Evolutionary conservation across 2,329 filamentous ascomycete genomes (phyloP), one percentile per base, ranked within the genome.

Genomic region (Claviceps sp.): DNA sequence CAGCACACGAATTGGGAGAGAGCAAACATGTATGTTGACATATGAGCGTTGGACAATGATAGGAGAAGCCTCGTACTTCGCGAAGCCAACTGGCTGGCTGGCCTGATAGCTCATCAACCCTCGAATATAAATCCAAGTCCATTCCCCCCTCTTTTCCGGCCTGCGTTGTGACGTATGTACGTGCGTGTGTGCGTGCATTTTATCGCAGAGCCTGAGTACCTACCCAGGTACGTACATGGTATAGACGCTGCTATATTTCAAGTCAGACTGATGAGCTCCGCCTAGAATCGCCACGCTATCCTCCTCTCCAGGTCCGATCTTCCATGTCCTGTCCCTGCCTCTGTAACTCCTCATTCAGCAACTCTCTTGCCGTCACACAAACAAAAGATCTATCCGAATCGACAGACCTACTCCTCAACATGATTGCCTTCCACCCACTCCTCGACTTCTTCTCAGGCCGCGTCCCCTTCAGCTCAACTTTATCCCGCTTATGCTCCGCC

Each of bases 341-440:
- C 43, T 11, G 22, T 16, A 14, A 17, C 40, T 22, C 40, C 26
- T 22, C 34, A 34, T 49, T 56, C 14, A 55, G 55, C 4, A 56
- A 47, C 34, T 52, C 48, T n/a, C 51, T 42, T 40, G 58, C 56
- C 20, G 50, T 45, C 23, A 38, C 29, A 34, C 58, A 58, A 23
- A 58, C 55, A 37, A 57, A 58, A 6, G 58, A 60, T 16, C 47
- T 45, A n/a, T 57, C 53, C 7, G 50, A 52, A 20, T 50, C 49
- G 43, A 50, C 34, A 9, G 57, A 60, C 9, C 39, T 44, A 14
- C 50, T 47, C 6, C 42, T 42, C 22, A 20, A 34, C 22, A 44
- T n/a, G 2, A 52, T 39, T 37, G 50, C 9, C 45, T 37, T 37
- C 52, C 48, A 50, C 3, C 43, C 37, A 20, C n/a, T 36, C 44